Evolutionary conservation across 768 basidiomycete species (phyloP), one percentile per base, ranked within the genome.

Genomic region (Pleurotus citrinopileatus): DNA sequence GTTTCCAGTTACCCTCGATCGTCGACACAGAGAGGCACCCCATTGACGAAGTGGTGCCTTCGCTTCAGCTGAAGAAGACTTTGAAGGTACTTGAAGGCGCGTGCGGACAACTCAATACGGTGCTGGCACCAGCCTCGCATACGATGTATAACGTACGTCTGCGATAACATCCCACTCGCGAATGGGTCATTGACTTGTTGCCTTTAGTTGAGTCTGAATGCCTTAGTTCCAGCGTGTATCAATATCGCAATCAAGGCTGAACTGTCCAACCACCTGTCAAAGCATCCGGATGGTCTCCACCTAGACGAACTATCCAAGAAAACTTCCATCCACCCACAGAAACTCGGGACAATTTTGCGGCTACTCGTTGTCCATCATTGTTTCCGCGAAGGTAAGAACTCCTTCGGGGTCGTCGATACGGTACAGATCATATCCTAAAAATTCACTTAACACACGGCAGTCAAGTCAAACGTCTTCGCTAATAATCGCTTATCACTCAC

Each of bases 31-130:
- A 52, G 19, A 19, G 48, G 8, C 53, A 57, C 34, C 55, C 59
- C 3, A 26, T 55, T 17, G 53, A 59, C 27, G 13, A 38, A 6
- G 37, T 27, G 6, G 3, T 52, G 8, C 54, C 47, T 17, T 25
- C 60, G 7, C 34, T 60, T 3, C 40, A 27, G 5, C 38, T 63
- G 25, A 59, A 47, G 52, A 55, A 55, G 32, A 60, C 61, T 7
- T 46, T 62, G 9, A 54, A 54, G 6, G 13, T 50, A 8, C 52
- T 64, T 8, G 61, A 64, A 32, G 63, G 63, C 7, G 64, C 64
- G 2, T 63, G 61, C 54, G 53, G 43, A 13, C 61, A 60, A 52
- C 58, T 63, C 1, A 59, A 61, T 47, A 46, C 57, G 2, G 60
- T 55, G 15, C 42, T 65, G 5, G 57, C 60, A 1, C 59, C 52